A percentile compares a stretch with the other conserved stretches of the same genome.
phyloP scores from a whole-genome alignment of 768 basidiomycete species.

The Myochromella boudieri region DNA sequence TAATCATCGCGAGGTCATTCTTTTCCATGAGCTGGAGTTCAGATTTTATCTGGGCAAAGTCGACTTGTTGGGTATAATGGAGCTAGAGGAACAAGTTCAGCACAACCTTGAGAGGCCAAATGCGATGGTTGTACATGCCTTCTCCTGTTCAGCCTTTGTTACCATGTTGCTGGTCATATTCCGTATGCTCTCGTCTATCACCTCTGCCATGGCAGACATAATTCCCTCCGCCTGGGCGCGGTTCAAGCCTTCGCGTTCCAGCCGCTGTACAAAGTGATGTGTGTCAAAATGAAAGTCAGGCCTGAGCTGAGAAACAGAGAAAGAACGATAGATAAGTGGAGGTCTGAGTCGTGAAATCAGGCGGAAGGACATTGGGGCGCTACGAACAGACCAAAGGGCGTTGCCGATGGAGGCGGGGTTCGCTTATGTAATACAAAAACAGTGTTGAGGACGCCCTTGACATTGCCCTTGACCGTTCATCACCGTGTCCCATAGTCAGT shows the following conservation, averaged over 20 bases:
- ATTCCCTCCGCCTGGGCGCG: conserved; percentile 94
- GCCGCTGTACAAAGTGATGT: conserved; percentile 88
- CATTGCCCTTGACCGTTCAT: too few species aligned
- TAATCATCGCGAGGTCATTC: conserved; percentile 94
- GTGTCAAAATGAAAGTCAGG: conserved; percentile 89
- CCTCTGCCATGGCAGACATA: conserved; percentile 95
- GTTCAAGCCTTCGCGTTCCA: conserved; percentile 87
- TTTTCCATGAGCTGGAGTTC: conserved; percentile 96
- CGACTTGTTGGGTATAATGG: conserved; percentile 93
- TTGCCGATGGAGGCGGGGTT: too few species aligned
- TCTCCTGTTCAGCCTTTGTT: conserved; percentile 94
- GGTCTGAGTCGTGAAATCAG: background rate
- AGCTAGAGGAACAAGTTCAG: conserved; percentile 45
- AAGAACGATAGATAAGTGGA: conserved; percentile 19
- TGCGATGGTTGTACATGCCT: conserved; percentile 49
- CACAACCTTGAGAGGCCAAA: background rate
- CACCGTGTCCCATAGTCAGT: too few species aligned
- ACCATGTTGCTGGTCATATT: conserved; percentile 98
- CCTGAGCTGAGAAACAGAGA: conserved; percentile 27
- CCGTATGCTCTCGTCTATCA: conserved; percentile 94
- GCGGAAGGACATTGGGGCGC: too few species aligned
- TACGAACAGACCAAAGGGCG: too few species aligned
- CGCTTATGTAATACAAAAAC: too few species aligned
- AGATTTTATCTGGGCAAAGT: conserved; percentile 95
- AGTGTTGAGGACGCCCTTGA: too few species aligned